Evolutionary conservation across 23 red algal genomes (phyloP), one percentile per base, ranked within the genome.

Genomic region (Gracilaria vermiculophylla): DNA sequence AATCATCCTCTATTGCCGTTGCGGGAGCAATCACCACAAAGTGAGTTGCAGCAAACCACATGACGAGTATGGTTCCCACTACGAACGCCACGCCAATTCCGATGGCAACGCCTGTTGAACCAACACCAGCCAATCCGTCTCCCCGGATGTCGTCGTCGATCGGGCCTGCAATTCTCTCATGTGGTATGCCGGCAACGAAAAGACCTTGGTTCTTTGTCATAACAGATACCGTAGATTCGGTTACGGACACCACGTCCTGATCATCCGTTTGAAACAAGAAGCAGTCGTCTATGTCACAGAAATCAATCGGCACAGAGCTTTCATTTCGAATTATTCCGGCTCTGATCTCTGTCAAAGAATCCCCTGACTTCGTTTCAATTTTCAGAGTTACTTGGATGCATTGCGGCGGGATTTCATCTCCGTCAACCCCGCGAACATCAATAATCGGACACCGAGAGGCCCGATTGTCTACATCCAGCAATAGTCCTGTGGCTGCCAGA

Each of bases 11-110:
- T 27, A 76, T 20, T 7, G 28, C 56, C 15, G 57, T 44, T 14
- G 27, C 81, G 60, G 51, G 60, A 25, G 49, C 69, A 12, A 23
- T 19, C 37, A 60, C 70, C 16, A 72, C 84, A 24, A 69, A 42
- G 45, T 65, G 42, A 55, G 84, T 72, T 43, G 72, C 66, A 11
- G 84, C 84, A 65, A 88, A 44, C 84, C 84, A 88, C 23, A 69
- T 69, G 17, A 78, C 29, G 12, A 78, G 45, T 5, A 76, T 69
- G 20, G 84, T 53, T 36, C 48, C 84, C 21, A 78, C 28, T 2
- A 78, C 35, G 50, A 88, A 88, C 1, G 49, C 84, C 32, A 88
- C 48, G 11, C 69, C 84, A 16, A 70, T 70, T 34, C 66, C 66
- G 34, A 78, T 11, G 9, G 69, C 83, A 0, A 47, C 47, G 39